Evolutionary conservation across 345 rosid genomes (phyloP).

Genomic region (Orychophragmus violaceus): DNA sequence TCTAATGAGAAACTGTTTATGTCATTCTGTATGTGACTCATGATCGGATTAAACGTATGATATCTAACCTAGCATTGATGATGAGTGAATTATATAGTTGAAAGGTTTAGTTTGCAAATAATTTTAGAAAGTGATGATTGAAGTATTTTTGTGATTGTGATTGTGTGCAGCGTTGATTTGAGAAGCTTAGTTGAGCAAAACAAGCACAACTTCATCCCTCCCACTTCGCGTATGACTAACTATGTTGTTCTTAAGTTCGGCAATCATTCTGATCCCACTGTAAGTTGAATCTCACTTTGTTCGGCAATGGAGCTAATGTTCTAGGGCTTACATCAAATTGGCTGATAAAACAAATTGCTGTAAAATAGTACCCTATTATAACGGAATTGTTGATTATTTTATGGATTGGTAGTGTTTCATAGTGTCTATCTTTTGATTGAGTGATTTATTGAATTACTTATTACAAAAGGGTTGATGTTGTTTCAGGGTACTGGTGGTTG

Average conservation of each 20-base stretch:
- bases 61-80: not conserved
- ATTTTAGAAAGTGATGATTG: not conserved
- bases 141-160: conserved; percentile 1
- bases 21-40: not conserved
- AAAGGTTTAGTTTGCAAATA: not conserved
- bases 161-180: conserved; percentile 73
- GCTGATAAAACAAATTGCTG: not conserved
- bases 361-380: not conserved
- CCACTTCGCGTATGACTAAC: conserved; percentile 86
- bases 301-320: not conserved
- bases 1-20: not conserved
- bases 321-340: not conserved
- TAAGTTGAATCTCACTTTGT: conserved; percentile 35
- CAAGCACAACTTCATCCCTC: conserved; percentile 74
- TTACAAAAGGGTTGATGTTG: conserved; percentile 9
- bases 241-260: conserved; percentile 81
- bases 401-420: not conserved
- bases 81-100: not conserved
- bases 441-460: not conserved
- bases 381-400: not conserved
- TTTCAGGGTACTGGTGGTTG: conserved; percentile 61
- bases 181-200: conserved; percentile 76
- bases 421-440: not conserved
- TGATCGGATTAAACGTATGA: not conserved
- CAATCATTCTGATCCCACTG: conserved; percentile 40